Base-by-base conservation (phyloP, 345 rosid species). In the Geranium rotundifolium region DNA sequence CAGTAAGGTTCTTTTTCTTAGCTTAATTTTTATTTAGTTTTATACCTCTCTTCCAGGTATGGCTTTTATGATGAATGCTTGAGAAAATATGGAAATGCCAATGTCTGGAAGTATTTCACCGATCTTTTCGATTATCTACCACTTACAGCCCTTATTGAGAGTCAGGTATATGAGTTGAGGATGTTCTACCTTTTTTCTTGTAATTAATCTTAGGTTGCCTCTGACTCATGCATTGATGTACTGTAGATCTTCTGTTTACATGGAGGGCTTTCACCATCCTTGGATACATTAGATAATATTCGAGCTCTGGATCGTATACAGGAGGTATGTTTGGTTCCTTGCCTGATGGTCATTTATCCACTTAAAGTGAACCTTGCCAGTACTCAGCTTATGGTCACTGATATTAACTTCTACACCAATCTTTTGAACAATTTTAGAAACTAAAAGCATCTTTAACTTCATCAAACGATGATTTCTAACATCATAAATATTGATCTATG, bases 81-180 rank as follows among this genome's bases (percentile, higher is more conserved):
- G 88, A 79, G 97, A 72, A 89, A 90, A 78, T 90, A 90, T 64
- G 97, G 97, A 73, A 88, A 90, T 82, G 96, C 95, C 18, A 88
- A 90, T 70, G 97, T 90, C 15, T 90, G 97, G 97, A 90, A 90
- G 82, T 71, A 83, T 62, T 88, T 90, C 73, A 90, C 97, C 0
- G 95, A 87, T 68, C 84, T 88, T 65, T 90, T 90, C 34, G 96
- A 90, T 78, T 90, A 88, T 69, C 82, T 86, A 56, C 97, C 95
- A 7, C 89, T 88, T 58, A 90, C 96, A 49, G 93, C 97, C 57
- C 95, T 90, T 69, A 90, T 90, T 49, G 95, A 88, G 82, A 88
- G 91, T 69, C 97, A 90, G 95, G 95, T 90, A 65, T 34, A 34
- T 58, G 75, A 62, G 54, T 69, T 62, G 16, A 59, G 56, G 54